phyloP scores from a whole-genome alignment of 306 rosid genomes.

The Citrullus amarus region DNA sequence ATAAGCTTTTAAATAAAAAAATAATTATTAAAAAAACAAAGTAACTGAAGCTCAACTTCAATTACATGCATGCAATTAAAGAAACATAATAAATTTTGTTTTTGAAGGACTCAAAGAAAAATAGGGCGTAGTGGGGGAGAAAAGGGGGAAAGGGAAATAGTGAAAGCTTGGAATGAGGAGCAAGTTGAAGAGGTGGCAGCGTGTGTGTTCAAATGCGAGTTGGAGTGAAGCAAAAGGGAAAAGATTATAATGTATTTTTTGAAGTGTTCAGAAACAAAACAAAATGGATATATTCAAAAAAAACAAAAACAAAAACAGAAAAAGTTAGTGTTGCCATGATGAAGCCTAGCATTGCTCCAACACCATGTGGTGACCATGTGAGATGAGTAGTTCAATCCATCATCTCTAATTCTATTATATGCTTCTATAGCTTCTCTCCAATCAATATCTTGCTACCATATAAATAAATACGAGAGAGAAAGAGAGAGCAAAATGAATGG shows the following conservation, averaged over 20 bases:
- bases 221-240: constrained; percentile 6
- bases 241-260: not conserved
- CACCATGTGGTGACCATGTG: constrained; percentile 5
- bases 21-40: not conserved
- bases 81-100: not conserved
- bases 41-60: not conserved
- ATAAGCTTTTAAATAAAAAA: no score
- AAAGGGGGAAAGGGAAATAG: not conserved
- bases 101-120: not conserved
- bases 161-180: not conserved
- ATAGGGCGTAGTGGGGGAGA: not conserved
- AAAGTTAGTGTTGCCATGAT: not conserved
- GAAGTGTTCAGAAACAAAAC: not conserved
- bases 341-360: not conserved
- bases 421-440: not conserved
- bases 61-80: not conserved
- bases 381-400: not conserved
- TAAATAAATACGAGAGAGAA: not conserved
- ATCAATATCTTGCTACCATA: not conserved
- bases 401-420: not conserved
- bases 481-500: constrained; percentile 3
- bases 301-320: not conserved
- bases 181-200: constrained; percentile 1
- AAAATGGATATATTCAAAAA: not conserved
- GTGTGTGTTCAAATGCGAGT: not conserved